Percentiles rank a stretch among this genome's conserved stretches.
Conservation (phyloP, 495 filamentous ascomycete species). For the Diplogelasinospora grovesii region DNA sequence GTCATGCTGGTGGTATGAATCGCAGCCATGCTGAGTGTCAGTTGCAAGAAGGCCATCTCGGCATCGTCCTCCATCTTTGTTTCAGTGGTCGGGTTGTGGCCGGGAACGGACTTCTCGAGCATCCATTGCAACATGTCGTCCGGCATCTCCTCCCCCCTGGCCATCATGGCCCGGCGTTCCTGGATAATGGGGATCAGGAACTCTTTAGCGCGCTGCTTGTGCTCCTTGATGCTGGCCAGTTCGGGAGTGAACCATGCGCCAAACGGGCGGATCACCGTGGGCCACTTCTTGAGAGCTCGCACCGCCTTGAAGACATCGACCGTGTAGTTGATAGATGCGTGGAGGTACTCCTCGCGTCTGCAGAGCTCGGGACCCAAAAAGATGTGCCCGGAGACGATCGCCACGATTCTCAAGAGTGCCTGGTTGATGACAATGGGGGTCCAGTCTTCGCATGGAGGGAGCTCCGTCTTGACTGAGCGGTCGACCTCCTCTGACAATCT, state of each 20-base stretch:
- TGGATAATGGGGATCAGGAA: neutral
- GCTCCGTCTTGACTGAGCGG: neutral
- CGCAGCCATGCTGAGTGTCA: neutral
- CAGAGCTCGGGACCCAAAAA: constrained; percentile 37
- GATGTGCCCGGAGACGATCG: constrained; percentile 33
- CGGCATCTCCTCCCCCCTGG: neutral
- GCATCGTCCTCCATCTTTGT: neutral
- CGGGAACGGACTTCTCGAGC: neutral
- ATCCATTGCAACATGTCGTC: constrained; percentile 1
- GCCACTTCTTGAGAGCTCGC: constrained; percentile 16
- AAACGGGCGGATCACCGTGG: neutral
- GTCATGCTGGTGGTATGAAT: neutral
- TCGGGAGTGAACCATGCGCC: neutral
- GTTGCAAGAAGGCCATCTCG: neutral
- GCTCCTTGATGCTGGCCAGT: neutral
- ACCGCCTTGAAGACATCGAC: neutral
- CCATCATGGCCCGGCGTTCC: neutral
- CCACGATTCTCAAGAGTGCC: constrained; percentile 23
- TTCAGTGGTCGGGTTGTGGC: too few relatives aligned
- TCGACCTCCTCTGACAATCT: neutral
- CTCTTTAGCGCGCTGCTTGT: neutral
- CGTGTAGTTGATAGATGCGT: constrained; percentile 10
- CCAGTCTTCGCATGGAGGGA: constrained; percentile 1
- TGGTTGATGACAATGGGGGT: neutral
- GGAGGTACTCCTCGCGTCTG: constrained; percentile 35